These are phyloP conservation scores for Xerocomus amazonicus DNA, from an alignment of 1,284 basidiomycete species.

Conservation along the genomic window DNA sequence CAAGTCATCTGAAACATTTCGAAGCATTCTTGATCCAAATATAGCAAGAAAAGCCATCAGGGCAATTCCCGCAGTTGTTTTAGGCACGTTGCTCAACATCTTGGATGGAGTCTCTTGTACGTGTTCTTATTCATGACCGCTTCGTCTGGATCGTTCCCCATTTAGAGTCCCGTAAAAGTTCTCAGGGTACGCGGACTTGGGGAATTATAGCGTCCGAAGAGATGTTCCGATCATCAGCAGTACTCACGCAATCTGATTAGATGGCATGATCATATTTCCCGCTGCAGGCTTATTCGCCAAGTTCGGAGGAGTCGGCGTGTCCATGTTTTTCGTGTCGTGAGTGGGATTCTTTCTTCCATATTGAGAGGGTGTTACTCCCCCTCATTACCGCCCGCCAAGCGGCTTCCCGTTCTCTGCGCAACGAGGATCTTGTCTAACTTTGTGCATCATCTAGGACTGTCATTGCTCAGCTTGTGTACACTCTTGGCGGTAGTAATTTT, in stretches of 20 bases:
- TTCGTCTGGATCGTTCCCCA: background rate
- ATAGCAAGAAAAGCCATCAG: slow-evolving; percentile 39
- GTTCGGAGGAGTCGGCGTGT: slow-evolving; percentile 88
- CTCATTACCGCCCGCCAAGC: slow-evolving; percentile 1
- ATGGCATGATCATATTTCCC: slow-evolving; percentile 91
- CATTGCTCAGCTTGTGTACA: slow-evolving; percentile 83
- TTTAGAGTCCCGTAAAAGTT: slow-evolving; percentile 8
- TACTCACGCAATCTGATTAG: slow-evolving; percentile 33
- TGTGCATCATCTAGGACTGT: slow-evolving; percentile 36
- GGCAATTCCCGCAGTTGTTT: slow-evolving; percentile 77
- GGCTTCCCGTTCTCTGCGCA: background rate
- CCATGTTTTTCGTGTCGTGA: slow-evolving; percentile 89
- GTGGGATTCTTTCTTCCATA: slow-evolving; percentile 24
- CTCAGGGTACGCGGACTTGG: slow-evolving; percentile 3
- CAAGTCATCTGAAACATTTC: slow-evolving; percentile 10
- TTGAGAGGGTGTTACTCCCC: slow-evolving; percentile 4
- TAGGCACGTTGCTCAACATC: slow-evolving; percentile 87
- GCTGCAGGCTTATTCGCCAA: slow-evolving; percentile 75
- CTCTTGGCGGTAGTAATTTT: slow-evolving; percentile 86
- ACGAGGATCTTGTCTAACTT: background rate
- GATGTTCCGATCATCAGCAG: background rate
- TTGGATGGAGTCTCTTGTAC: slow-evolving; percentile 89
- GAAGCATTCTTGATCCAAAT: slow-evolving; percentile 13
- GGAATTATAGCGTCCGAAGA: background rate
- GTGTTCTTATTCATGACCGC: slow-evolving; percentile 32